Conservation (phyloP, 208 protist genomes). For the Trypanosomatidae sp. region DNA sequence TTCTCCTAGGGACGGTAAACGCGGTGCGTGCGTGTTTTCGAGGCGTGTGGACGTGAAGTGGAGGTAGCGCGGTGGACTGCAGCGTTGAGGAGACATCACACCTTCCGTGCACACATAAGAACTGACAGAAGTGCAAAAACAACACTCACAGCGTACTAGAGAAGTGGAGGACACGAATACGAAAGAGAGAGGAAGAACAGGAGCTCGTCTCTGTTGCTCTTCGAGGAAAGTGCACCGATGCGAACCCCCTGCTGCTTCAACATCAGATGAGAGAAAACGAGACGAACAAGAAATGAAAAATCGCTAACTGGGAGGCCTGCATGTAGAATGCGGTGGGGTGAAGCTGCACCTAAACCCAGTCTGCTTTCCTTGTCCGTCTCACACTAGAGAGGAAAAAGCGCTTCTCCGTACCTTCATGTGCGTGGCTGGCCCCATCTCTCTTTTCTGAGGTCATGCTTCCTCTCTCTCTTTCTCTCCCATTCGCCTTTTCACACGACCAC, state of each 20-base stretch:
- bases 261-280: background rate
- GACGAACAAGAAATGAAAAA: background rate
- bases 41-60: background rate
- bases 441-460: background rate
- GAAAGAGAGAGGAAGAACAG: background rate
- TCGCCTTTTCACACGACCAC: background rate
- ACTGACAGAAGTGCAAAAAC: background rate
- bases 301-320: background rate
- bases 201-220: background rate
- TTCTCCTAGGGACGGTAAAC: background rate
- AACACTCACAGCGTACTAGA: background rate
- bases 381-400: background rate
- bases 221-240: background rate
- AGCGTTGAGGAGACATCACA: background rate
- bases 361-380: background rate
- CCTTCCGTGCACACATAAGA: background rate
- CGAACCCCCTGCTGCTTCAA: background rate
- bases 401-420: background rate
- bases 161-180: background rate
- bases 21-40: background rate
- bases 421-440: background rate
- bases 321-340: background rate
- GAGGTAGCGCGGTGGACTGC: background rate
- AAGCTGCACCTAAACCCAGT: background rate
- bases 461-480: background rate